Evolutionary conservation across 164 flowering plant species (phyloP), one percentile per base, ranked within the genome.

Genomic region (Cinnamomum micranthum): DNA sequence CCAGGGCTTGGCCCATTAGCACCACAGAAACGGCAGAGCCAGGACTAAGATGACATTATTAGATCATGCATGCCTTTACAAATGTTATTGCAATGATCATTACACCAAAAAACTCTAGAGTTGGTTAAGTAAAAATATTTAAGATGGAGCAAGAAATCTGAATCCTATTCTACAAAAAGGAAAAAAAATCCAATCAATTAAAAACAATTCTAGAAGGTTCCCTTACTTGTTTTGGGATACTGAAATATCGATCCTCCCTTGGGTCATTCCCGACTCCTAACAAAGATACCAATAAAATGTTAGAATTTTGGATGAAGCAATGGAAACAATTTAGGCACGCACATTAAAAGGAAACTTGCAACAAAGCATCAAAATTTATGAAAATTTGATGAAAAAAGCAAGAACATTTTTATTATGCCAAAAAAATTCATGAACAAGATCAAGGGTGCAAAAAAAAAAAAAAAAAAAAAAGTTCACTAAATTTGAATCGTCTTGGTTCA

Each of bases 231-330:
- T 95, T 95, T 12, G 97, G 97, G 66, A 95, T 90, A 82, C 97
- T 95, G 88, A 95, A 95, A 78, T 95, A 95, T 47, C 99, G 90
- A 80, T 95, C 99, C 82, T 95, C 97, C 79, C 99, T 86, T 25
- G 97, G 99, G 80, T 95, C 99, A 84, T 93, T 93, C 31, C 99
- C 99, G 68, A 95, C 97, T 73, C 98, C 97, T 92, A 74, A 27
- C 66, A 64, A 59, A 59, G 60, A 15, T n/a, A 22, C 47, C 35
- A 25, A 73, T 17, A 13, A 60, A 10, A 72, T 51, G 22, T 72
- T 59, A 72, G 20, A 52, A 28, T 14, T 27, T 31, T 47, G 47
- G 22, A n/a, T 15, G 47, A 22, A 69, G 9, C 12, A 41, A 69
- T 6, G 20, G 27, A 69, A 69, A 69, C 15, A 69, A 69, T 4